These are phyloP conservation scores for Penicillium sp. DNA, from an alignment of 2,329 filamentous ascomycete species.

Conservation along the genomic window DNA sequence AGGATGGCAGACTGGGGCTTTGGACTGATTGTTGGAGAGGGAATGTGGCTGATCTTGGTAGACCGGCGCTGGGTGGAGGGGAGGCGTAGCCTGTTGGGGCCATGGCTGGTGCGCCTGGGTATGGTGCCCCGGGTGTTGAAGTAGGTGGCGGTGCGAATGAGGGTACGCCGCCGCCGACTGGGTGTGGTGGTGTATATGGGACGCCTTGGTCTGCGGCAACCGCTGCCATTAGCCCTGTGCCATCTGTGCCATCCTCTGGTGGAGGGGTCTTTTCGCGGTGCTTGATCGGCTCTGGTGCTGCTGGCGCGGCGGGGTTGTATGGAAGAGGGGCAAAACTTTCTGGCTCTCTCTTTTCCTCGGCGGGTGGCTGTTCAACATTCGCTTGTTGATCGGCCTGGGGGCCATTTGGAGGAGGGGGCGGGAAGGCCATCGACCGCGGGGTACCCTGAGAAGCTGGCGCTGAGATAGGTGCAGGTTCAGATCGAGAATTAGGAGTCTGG, in stretches of 20 bases:
- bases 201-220: slow-evolving; percentile 39
- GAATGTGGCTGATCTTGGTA: slow-evolving; percentile 27
- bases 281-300: slow-evolving; percentile 63
- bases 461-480: slow-evolving; percentile 23
- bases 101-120: slow-evolving; percentile 20
- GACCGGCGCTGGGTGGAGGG: slow-evolving; percentile 37
- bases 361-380: slow-evolving; percentile 8
- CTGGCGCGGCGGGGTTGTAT: slow-evolving; percentile 66
- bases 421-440: slow-evolving; percentile 23
- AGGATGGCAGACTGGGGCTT: slow-evolving; percentile 30
- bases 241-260: slow-evolving; percentile 54
- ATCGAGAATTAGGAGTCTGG: slow-evolving; percentile 41
- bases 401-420: slow-evolving; percentile 27
- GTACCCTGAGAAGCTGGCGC: slow-evolving; percentile 18
- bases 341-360: slow-evolving; percentile 27
- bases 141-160: slow-evolving; percentile 24
- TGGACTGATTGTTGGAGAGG: slow-evolving; percentile 26
- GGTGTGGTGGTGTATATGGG: slow-evolving; percentile 32
- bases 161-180: slow-evolving; percentile 16
- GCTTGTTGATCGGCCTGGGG: slow-evolving; percentile 16
- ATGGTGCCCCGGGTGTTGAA: slow-evolving; percentile 20
- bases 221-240: slow-evolving; percentile 46
- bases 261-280: slow-evolving; percentile 67
- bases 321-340: slow-evolving; percentile 52
- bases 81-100: slow-evolving; percentile 31